These are phyloP conservation scores for Cladobotryum protrusum DNA, from an alignment of 2,329 filamentous ascomycete genomes.

Conservation along the genomic window DNA sequence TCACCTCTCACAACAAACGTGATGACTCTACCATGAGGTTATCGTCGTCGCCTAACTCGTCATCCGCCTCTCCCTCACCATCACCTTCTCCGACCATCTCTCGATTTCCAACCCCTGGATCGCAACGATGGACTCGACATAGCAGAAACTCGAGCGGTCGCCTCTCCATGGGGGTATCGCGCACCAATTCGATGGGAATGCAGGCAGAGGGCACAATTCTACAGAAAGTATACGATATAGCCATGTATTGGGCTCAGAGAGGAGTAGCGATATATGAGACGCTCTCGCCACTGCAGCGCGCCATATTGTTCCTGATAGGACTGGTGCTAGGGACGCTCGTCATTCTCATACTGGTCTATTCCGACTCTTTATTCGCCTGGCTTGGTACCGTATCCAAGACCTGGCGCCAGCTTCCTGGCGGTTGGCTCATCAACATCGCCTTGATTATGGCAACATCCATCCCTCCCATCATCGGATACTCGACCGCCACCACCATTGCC, in stretches of 20 bases:
- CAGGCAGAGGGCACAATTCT: slow-evolving; percentile 28
- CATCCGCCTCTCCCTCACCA: slow-evolving; percentile 6
- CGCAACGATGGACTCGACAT: slow-evolving; percentile 7
- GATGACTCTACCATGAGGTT: neutral
- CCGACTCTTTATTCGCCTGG: slow-evolving; percentile 69
- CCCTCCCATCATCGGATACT: slow-evolving; percentile 83
- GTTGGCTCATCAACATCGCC: slow-evolving; percentile 70
- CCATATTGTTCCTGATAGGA: slow-evolving; percentile 47
- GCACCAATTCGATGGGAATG: slow-evolving; percentile 4
- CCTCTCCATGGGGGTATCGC: slow-evolving; percentile 29
- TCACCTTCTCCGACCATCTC: slow-evolving; percentile 15
- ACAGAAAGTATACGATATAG: slow-evolving; percentile 27
- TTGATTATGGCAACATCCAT: slow-evolving; percentile 73
- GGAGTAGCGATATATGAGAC: slow-evolving; percentile 45
- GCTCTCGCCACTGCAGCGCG: slow-evolving; percentile 56
- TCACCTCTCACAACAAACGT: too few relatives aligned
- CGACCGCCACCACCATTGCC: slow-evolving; percentile 55
- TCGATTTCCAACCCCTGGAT: slow-evolving; percentile 11
- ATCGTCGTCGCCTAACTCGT: slow-evolving; percentile 3
- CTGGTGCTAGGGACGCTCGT: slow-evolving; percentile 46
- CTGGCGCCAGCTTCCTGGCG: slow-evolving; percentile 68
- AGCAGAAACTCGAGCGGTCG: slow-evolving; percentile 23
- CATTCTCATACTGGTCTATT: slow-evolving; percentile 70
- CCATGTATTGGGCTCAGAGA: slow-evolving; percentile 37
- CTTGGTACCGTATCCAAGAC: slow-evolving; percentile 66